Percentiles rank a stretch among this genome's conserved stretches.
These are phyloP conservation scores for Solanum medicagineum DNA, from an alignment of 257 asterid genomes.

Conservation along the genomic window DNA sequence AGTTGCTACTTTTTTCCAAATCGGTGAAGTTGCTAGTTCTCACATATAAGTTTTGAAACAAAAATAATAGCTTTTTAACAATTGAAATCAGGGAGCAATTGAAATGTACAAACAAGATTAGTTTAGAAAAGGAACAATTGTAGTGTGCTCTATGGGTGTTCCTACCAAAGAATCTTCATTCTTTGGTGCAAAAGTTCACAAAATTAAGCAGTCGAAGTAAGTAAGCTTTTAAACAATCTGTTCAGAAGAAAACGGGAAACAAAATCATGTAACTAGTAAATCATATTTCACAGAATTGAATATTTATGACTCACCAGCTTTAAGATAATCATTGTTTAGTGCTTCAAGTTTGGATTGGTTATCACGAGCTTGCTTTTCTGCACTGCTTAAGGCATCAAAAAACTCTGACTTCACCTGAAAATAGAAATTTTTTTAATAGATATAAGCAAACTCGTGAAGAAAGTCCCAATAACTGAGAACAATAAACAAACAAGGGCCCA, in stretches of 20 bases:
- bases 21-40: background rate
- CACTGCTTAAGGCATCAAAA: constrained; percentile 85
- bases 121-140: background rate
- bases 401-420: constrained; percentile 85
- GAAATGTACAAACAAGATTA: background rate
- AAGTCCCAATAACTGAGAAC: background rate
- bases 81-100: background rate
- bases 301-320: constrained; percentile 44
- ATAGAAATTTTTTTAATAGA: constrained; percentile 1
- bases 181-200: background rate
- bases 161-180: background rate
- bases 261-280: background rate
- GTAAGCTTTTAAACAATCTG: background rate
- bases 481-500: background rate
- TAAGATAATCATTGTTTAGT: constrained; percentile 42
- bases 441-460: background rate
- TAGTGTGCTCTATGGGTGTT: background rate
- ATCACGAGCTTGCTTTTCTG: constrained; percentile 81
- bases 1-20: background rate
- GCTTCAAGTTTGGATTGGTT: constrained; percentile 54
- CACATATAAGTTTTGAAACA: background rate
- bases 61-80: background rate
- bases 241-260: background rate
- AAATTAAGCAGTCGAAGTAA: background rate
- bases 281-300: background rate